Evolutionary conservation across 2,329 filamentous ascomycete genomes (phyloP).

Genomic region (Acrocalymma vagum): DNA sequence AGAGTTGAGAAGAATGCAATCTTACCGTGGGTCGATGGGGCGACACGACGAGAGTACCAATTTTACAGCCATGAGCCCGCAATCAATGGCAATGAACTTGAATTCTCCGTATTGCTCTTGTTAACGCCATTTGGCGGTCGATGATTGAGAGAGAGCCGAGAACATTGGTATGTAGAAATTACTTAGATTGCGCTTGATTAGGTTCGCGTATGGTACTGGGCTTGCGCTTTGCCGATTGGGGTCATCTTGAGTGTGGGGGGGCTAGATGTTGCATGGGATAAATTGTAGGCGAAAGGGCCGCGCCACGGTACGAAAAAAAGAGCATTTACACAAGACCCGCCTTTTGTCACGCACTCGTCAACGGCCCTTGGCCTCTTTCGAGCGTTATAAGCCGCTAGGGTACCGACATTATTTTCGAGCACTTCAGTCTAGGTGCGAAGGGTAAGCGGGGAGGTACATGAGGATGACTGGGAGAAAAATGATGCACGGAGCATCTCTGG

Average conservation of each 20-base stretch:
- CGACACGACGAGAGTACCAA: slow-evolving; percentile 17
- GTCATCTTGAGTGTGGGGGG: slow-evolving; percentile 28
- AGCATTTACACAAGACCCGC: slow-evolving; percentile 21
- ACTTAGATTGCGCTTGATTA: slow-evolving; percentile 44
- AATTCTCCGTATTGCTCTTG: slow-evolving; percentile 29
- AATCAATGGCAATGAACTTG: slow-evolving; percentile 33
- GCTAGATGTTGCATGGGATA: slow-evolving; percentile 34
- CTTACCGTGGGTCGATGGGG: slow-evolving; percentile 27
- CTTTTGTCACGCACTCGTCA: slow-evolving; percentile 20
- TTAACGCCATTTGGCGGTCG: slow-evolving; percentile 27
- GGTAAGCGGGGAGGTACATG: too few species aligned
- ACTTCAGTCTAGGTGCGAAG: slow-evolving; percentile 9
- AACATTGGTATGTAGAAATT: slow-evolving; percentile 29
- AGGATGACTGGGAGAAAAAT: too few species aligned
- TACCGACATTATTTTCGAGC: slow-evolving; percentile 15
- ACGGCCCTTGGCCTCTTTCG: slow-evolving; percentile 24
- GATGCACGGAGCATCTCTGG: too few species aligned
- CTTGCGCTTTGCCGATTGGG: slow-evolving; percentile 30
- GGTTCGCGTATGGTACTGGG: slow-evolving; percentile 25
- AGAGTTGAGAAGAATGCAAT: slow-evolving; percentile 19
- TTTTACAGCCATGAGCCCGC: slow-evolving; percentile 21
- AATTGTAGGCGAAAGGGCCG: slow-evolving; percentile 30
- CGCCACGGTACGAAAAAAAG: slow-evolving; percentile 26
- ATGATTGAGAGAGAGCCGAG: slow-evolving; percentile 25
- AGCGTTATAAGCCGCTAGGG: slow-evolving; percentile 13